Base-by-base conservation (phyloP, 2,329 filamentous ascomycete species). In the Xylaria sp. region DNA sequence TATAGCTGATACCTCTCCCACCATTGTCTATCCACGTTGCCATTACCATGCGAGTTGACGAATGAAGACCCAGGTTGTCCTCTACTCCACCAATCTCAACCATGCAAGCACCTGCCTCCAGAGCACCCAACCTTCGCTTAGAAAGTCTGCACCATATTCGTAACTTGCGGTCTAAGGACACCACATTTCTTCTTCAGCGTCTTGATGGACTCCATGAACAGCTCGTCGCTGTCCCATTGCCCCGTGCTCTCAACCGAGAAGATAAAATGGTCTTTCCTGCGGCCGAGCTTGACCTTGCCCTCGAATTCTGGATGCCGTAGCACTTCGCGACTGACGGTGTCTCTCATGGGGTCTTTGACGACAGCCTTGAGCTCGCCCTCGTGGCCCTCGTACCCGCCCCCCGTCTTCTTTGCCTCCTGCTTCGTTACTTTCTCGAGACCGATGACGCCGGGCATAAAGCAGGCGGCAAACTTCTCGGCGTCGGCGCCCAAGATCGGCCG, bases 181-280 rank as follows among this genome's bases (percentile, higher is more conserved):
- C 87, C 81, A 69, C 92, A 95, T 83, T 98, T 98, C 71, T 87
- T 83, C 82, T 94, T 97, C 66, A 99, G 80, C 70, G 92, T 82
- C 79, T 90, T 91, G 53, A 99, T 85, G 28, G 92, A 89, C 79
- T 98, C 93, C 60, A 99, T 78, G 82, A 99, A 98, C 67, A 99
- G 83, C 78, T 93, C 89, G 72, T 98, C 94, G 74, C 93, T 97
- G 62, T 95, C 89, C 82, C 92, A 96, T 80, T 99, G 95, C 5
- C 95, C 96, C 0, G 92, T 90, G 81, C 94, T 97, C 83, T 99
- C 95, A 37, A 99, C 85, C 57, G 88, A 90, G 83, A 95, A 99
- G 78, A 99, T 98, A 78, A 99, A 99, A 80, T 99, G 96, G 77
- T 99, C 95, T 68, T 93, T 84, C 71, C 93, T 83, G 57, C 96